phyloP scores from a whole-genome alignment of 768 basidiomycete genomes.

The Boletus subcaerulescens region DNA sequence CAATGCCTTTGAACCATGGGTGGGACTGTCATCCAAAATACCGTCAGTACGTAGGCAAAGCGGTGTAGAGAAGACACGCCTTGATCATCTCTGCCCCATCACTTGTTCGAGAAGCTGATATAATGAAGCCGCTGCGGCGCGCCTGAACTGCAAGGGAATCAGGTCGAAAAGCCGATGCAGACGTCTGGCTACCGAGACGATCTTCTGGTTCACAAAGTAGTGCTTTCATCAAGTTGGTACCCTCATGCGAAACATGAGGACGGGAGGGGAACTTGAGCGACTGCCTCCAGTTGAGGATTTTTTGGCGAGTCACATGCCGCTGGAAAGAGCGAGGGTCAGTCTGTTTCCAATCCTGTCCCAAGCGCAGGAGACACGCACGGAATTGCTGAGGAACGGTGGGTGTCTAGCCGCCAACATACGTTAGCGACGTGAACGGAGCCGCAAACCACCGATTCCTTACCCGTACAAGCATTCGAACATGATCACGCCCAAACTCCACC shows the following conservation, averaged over 20 bases:
- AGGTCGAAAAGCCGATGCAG: slow-evolving; percentile 66
- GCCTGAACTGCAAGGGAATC: slow-evolving; percentile 75
- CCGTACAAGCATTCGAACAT: slow-evolving; percentile 95
- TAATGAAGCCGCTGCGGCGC: slow-evolving; percentile 67
- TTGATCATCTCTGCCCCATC: slow-evolving; percentile 94
- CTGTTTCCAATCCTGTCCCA: slow-evolving; percentile 16
- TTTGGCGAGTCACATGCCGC: slow-evolving; percentile 94
- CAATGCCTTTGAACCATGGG: slow-evolving; percentile 88
- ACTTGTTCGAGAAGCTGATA: slow-evolving; percentile 50
- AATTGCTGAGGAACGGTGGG: slow-evolving; percentile 94
- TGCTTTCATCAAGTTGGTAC: slow-evolving; percentile 81
- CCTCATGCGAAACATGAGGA: slow-evolving; percentile 84
- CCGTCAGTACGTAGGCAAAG: slow-evolving; percentile 18
- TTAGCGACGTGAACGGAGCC: slow-evolving; percentile 27
- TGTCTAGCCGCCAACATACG: slow-evolving; percentile 49
- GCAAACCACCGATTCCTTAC: slow-evolving; percentile 44
- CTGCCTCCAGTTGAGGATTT: slow-evolving; percentile 94
- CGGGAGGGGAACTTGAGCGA: slow-evolving; percentile 82
- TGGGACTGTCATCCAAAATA: slow-evolving; percentile 53
- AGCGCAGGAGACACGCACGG: slow-evolving; percentile 48
- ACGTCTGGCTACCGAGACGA: slow-evolving; percentile 76
- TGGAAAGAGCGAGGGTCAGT: slow-evolving; percentile 31
- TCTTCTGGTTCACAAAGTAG: slow-evolving; percentile 96
- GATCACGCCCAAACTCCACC: slow-evolving; percentile 98
- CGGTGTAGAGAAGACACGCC: slow-evolving; percentile 39